A percentile compares a stretch with the other conserved stretches of the same genome.
Evolutionary conservation across 371 early-diverging fungal genomes (phyloP).

Genomic region (Capillidium rhysosporum): DNA sequence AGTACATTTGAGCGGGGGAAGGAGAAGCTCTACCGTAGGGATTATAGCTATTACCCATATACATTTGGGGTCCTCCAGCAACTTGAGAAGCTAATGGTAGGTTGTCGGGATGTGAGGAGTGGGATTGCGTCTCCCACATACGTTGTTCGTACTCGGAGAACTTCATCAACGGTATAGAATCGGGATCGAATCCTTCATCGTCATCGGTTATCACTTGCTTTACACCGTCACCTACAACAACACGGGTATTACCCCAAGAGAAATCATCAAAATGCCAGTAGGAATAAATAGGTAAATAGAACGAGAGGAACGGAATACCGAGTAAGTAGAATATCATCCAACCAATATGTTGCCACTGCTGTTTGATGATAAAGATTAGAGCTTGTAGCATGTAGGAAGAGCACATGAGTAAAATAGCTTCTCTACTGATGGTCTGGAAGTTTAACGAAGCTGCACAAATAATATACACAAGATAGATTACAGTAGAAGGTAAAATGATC

Average conservation of each 20-base stretch:
- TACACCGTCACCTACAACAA: conserved; percentile 59
- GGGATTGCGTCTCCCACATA: conserved; percentile 41
- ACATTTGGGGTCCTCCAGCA: too few species aligned
- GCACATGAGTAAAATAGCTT: conserved; percentile 36
- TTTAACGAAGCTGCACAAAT: conserved; percentile 35
- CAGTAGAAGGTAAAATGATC: conserved; percentile 73
- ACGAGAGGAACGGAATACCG: conserved; percentile 67
- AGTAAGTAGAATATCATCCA: conserved; percentile 91
- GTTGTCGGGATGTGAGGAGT: neutral
- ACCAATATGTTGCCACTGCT: conserved; percentile 86
- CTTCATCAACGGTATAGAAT: conserved; percentile 64
- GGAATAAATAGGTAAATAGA: conserved; percentile 63
- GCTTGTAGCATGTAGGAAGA: conserved; percentile 73
- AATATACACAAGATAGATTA: conserved; percentile 61
- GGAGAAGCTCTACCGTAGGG: neutral
- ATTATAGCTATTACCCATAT: neutral
- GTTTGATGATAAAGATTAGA: conserved; percentile 61
- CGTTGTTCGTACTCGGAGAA: conserved; percentile 78
- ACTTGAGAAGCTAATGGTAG: neutral
- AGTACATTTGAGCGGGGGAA: neutral
- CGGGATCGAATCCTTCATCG: conserved; percentile 61
- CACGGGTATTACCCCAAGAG: conserved; percentile 93
- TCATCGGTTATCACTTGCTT: conserved; percentile 28
- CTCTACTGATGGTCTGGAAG: conserved; percentile 24
- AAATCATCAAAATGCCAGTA: conserved; percentile 98